Conservation (phyloP, 164 flowering plant genomes). For the Amborella trichopoda region DNA sequence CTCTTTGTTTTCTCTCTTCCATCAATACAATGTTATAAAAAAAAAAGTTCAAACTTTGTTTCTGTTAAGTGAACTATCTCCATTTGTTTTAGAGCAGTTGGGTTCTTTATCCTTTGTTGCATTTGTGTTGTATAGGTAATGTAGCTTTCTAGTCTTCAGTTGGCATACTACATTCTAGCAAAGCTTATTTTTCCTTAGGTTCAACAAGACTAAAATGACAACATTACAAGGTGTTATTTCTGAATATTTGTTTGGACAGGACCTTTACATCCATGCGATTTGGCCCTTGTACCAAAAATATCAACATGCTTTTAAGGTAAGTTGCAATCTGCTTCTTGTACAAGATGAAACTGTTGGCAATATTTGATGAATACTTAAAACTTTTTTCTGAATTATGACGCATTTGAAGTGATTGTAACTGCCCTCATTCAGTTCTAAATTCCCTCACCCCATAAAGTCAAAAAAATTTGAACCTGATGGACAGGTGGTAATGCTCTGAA, state of each 20-base stretch:
- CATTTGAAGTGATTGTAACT: conserved; percentile 66
- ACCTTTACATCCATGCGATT: conserved; percentile 73
- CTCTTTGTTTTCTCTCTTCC: no score
- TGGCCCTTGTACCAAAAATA: conserved; percentile 91
- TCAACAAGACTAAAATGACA: no score
- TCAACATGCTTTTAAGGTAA: conserved; percentile 97
- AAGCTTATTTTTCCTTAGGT: no score
- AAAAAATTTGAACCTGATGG: conserved; percentile 91
- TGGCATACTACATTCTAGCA: no score
- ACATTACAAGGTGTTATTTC: no score
- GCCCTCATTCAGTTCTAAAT: conserved; percentile 76
- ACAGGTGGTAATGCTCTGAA: conserved; percentile 44
- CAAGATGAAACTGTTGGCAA: neutral
- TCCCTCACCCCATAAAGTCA: conserved; percentile 71
- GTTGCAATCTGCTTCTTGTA: neutral
- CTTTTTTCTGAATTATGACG: conserved; percentile 27
- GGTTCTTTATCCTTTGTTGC: no score
- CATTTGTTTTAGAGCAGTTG: no score
- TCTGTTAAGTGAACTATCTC: no score
- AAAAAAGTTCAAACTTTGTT: no score
- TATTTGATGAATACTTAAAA: neutral
- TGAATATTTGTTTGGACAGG: conserved; percentile 33
- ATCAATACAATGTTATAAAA: no score
- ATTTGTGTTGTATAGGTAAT: no score
- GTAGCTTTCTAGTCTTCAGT: no score